Evolutionary conservation across 2,329 filamentous ascomycete genomes (phyloP).

Genomic region (Trichoderma endophyticum): DNA sequence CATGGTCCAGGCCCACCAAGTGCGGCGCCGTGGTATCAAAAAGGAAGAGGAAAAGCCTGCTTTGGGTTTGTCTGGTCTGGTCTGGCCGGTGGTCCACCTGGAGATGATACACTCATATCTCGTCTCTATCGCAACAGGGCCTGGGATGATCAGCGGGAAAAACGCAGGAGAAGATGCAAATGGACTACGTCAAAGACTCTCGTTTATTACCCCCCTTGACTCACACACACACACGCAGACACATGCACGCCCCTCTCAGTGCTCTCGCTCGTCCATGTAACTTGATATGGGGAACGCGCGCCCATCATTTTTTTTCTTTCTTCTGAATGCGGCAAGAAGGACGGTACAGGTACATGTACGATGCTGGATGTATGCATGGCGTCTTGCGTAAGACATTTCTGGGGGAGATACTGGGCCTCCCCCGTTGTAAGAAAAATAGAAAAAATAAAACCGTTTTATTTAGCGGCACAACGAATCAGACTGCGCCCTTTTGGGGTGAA

Average conservation of each 20-base stretch:
- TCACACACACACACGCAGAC: neutral
- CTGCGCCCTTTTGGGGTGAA: neutral
- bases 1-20: neutral
- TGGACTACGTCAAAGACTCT: constrained; percentile 1
- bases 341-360: neutral
- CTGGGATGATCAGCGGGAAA: neutral
- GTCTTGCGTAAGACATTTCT: constrained; percentile 9
- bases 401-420: neutral
- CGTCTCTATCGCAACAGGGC: neutral
- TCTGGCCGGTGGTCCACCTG: neutral
- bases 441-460: neutral
- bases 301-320: neutral
- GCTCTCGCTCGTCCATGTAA: neutral
- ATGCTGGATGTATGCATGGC: neutral
- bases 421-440: neutral
- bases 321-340: neutral
- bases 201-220: neutral
- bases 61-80: neutral
- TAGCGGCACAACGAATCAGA: constrained; percentile 4
- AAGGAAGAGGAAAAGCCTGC: neutral
- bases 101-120: neutral
- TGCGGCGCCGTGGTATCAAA: neutral
- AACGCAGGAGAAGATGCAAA: neutral
- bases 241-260: neutral
- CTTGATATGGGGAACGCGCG: neutral